Evolutionary conservation across 108 stramenopile genomes (phyloP), one percentile per base, ranked within the genome.

Genomic region (Cyclotella baltica): DNA sequence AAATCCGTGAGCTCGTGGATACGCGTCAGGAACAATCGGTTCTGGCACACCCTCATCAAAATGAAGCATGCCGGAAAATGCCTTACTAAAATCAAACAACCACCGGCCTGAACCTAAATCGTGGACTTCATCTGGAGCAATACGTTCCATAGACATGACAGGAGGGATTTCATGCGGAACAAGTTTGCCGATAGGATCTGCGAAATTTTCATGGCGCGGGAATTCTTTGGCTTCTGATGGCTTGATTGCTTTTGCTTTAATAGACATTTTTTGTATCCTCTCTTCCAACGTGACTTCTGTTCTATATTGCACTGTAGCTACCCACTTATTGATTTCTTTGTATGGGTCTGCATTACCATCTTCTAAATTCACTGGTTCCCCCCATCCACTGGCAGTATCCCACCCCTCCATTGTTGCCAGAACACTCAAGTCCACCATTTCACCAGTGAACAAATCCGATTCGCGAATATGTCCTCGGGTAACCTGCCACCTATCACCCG

Each of bases 21-120:
- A 79, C 10, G 36, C 50, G 3, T 66, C 40, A 0, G 83, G 83
- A 37, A 75, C 67, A 52, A 78, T 75, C 11, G 83, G 83, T 62
- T 40, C 50, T 13, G 77, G 83, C 18, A 83, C 33, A 38, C 83
- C 83, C 23, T 75, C 58, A 18, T 75, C 78, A 64, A 83, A 83
- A 61, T 78, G 83, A 29, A 83, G 35, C 73, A 83, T 78, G 0
- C 83, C 83, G 8, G 83, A 83, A 15, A 78, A 55, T 1, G 76
- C 77, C 51, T 72, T 83, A 15, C 77, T 72, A 74, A 74, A 83
- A 64, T 83, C 83, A 30, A 83, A 57, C 9, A 83, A 28, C 83
- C 83, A 83, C 51, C 83, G 52, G 18, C 83, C 78, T 6, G 27
- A 37, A 4, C 77, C 67, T 36, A 79, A 72, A 72, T 72, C 65